A percentile compares a stretch with the other conserved stretches of the same genome.
phyloP scores from a whole-genome alignment of 257 asterid genomes.

The Perilla frutescens region DNA sequence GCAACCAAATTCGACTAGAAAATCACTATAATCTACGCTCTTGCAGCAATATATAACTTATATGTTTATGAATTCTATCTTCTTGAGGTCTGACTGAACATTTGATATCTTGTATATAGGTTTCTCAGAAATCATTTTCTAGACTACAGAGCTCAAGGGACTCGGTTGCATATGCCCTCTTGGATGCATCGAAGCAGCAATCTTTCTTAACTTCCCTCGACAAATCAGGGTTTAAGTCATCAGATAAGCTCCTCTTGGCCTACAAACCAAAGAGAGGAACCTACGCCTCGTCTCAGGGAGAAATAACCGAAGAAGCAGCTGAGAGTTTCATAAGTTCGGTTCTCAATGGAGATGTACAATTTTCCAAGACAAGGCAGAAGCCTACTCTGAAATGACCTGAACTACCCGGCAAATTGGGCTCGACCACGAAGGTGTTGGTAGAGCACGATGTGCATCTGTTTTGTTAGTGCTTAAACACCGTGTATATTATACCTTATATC shows the following conservation, averaged over 20 bases:
- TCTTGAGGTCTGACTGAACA: neutral
- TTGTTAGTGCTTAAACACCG: neutral
- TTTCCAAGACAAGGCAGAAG: slow-evolving; percentile 65
- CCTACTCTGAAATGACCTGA: slow-evolving; percentile 49
- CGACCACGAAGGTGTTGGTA: neutral
- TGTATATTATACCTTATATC: slow-evolving; percentile 18
- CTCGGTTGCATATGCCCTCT: slow-evolving; percentile 67
- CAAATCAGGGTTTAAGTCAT: slow-evolving; percentile 68
- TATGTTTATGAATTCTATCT: neutral
- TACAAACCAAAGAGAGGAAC: slow-evolving; percentile 85
- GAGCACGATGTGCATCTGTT: neutral
- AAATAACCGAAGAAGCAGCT: slow-evolving; percentile 58
- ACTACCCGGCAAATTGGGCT: neutral
- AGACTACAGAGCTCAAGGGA: slow-evolving; percentile 63
- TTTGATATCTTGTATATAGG: slow-evolving; percentile 45
- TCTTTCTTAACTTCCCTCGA: slow-evolving; percentile 67
- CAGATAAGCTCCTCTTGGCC: slow-evolving; percentile 68
- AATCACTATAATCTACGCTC: no score
- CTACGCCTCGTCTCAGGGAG: slow-evolving; percentile 57
- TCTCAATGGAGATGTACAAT: slow-evolving; percentile 77
- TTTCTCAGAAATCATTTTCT: slow-evolving; percentile 75
- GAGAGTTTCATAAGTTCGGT: slow-evolving; percentile 74
- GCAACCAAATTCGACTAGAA: no score
- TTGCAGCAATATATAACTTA: neutral
- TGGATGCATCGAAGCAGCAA: slow-evolving; percentile 80